Evolutionary conservation across 345 rosid genomes (phyloP), one percentile per base, ranked within the genome.

Genomic region (Acer campestre): DNA sequence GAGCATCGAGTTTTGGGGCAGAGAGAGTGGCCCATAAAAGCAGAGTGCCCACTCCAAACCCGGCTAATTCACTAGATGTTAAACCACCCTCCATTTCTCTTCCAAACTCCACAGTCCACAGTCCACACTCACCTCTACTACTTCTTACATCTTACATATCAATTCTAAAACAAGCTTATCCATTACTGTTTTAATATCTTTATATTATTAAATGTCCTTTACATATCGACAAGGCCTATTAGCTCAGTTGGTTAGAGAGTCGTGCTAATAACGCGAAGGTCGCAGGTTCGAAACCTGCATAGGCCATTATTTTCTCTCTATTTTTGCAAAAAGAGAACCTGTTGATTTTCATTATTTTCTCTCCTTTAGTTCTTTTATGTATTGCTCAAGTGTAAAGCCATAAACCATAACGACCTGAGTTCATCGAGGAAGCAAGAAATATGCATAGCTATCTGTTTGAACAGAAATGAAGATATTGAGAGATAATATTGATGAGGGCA

Each of bases 41-140:
- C 31, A 93, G 77, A 78, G 90, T 79, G 6, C 95, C 95, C 1
- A 93, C 94, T 9, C 90, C 95, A 10, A 87, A 84, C 25, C 97
- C 97, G 14, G 95, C 97, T 1, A 91, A 22, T 83, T 92, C 95
- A 62, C 89, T 93, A 56, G 89, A 86, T 68, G 97, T 90, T 75
- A 90, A 81, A 73, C 81, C 80, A 73, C 81, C 80, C 53, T 86
- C 86, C 97, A 92, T 92, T 16, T 70, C 75, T 71, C 18, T 53
- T 74, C 51, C 42, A 35, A 6, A 6, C 63, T 17, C 38, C 31
- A 46, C 14, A 31, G n/a, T 25, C 17, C 56, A 9, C 10, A 12
- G 14, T 7, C 67, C 5, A 31, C 6, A 3, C 38, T 35, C 35
- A 31, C 5, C 38, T 35, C 38, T 35, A 4, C 38, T 35, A 35